Evolutionary conservation across 2,329 filamentous ascomycete genomes (phyloP), one percentile per base, ranked within the genome.

Genomic region (Cladosporium halotolerans): DNA sequence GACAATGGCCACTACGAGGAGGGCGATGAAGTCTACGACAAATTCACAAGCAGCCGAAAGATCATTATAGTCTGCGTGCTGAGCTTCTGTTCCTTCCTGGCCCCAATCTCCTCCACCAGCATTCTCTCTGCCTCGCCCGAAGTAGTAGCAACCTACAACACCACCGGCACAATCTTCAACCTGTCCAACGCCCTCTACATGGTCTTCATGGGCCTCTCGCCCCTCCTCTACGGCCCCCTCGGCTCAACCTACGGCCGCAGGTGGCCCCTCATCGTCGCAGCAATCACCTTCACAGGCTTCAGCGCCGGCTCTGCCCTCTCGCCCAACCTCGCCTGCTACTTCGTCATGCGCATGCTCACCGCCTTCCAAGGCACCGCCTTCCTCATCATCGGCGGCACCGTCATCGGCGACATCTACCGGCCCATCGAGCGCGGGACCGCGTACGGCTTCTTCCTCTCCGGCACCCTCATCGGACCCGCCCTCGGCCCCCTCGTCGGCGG

Each of bases 301-400:
- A 87, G 82, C n/a, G 74, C 88, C 31, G 87, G 83, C 28, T 88
- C 86, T 0, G 85, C 87, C 0, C 68, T 90, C 10, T 79, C 87
- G 3, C 86, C 86, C 0, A 86, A 88, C 59, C 72, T 92, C 16
- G 79, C 78, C 1, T 73, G 81, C 0, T 92, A 88, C 67, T 88
- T 87, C 65, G 75, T 89, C 47, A 89, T 91, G 64, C 81, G 87
- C 6, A 80, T 88, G 44, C 72, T 89, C 28, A 87, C 85, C 1
- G 88, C 86, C 0, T 86, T 89, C 61, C 83, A 87, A 69, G 86
- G 86, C 11, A 89, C 86, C 0, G 81, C 83, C 0, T 89, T 91
- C 59, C 74, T 91, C 10, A 80, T 88, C 9, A 80, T 89, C 39
- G 88, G 87, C 0, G 81, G 81, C 10, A 80, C 83, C 2, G 84